Evolutionary conservation across 768 basidiomycete species (phyloP), one percentile per base, ranked within the genome.

Genomic region (Lentinula edodes): DNA sequence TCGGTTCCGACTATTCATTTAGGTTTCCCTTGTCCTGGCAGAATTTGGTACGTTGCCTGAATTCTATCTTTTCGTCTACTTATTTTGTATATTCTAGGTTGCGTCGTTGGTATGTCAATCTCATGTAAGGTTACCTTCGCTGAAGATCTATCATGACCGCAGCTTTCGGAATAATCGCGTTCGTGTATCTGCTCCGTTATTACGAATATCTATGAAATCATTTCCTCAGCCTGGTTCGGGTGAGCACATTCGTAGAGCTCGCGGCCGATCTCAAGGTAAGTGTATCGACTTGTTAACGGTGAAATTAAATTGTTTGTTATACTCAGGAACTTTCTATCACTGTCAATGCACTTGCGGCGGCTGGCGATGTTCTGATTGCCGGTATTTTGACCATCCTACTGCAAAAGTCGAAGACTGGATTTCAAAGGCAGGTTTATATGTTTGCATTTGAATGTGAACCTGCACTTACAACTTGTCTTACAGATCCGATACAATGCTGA

Each of bases 401-500:
- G 38, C 77, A 81, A 12, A 70, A 61, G 15, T 78, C 82, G 1
- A 75, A 82, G 9, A 83, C 84, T 6, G 82, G 83, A 2, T 85
- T 84, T 70, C 75, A 72, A 52, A 79, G 71, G 82, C 76, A 48
- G n/a, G 68, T 50, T 8, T 50, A 6, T 28, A 3, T 36, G 23
- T 5, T 15, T 35, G 20, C 39, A 62, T 20, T n/a, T 54, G 41
- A 59, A 39, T 12, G 56, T 28, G 35, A 23, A 23, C 15, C 52
- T 13, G n/a, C 8, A 35, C 20, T 36, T 32, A 51, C 46, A 23
- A n/a, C 20, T 10, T 20, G n/a, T 16, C 20, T 3, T 46, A 12
- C 46, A 69, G 80, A 60, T 78, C 80, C 7, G 83, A 85, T 63
- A 78, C 73, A 0, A 75, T 85, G 69, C 80, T 86, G 62, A 83